Base-by-base conservation (phyloP, 2,329 filamentous ascomycete species). In the Aureobasidium sp. region DNA sequence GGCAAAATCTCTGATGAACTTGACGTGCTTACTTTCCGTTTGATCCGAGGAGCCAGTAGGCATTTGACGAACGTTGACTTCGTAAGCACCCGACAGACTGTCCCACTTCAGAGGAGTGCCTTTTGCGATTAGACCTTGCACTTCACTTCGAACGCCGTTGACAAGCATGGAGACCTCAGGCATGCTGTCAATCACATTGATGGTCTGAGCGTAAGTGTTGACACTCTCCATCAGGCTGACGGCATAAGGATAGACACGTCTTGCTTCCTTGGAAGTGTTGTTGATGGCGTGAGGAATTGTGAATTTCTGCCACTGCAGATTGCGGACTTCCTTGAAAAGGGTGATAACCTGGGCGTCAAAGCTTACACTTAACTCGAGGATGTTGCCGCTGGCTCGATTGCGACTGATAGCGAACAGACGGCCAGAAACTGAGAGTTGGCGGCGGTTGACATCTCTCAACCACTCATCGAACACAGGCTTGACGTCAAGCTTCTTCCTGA, bases 161-260 rank as follows among this genome's bases (percentile, higher is more conserved):
- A 99, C 81, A 27, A 99, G 79, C 53, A 96, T 87, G 0, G 91
- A 85, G 62, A 97, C 91, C 66, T 93, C 89, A 11, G 87, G 84
- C 90, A 99, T 93, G 60, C 88, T 85, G 21, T 85, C 81, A 63
- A 99, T 95, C 55, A 89, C 85, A 34, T 91, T 86, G 67, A 88
- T 87, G 0, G 91, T 97, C 75, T 97, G 93, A 2, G 91, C 84
- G 65, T 96, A 88, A 0, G 91, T 97, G 62, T 92, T 85, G n/a
- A 97, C 91, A 69, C 91, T 97, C 76, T 99, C 94, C 91, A 99
- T 99, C 67, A 99, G 78, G 71, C 92, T 97, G 66, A 99, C 92
- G 29, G 95, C 94, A 70, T 95, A 99, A 0, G 94, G 94, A 69
- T 99, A 99, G 4, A 99, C 94, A 59, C 94, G 85, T 76, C 97